Conservation (phyloP, 345 rosid species). For the Anastatica hierochuntica region DNA sequence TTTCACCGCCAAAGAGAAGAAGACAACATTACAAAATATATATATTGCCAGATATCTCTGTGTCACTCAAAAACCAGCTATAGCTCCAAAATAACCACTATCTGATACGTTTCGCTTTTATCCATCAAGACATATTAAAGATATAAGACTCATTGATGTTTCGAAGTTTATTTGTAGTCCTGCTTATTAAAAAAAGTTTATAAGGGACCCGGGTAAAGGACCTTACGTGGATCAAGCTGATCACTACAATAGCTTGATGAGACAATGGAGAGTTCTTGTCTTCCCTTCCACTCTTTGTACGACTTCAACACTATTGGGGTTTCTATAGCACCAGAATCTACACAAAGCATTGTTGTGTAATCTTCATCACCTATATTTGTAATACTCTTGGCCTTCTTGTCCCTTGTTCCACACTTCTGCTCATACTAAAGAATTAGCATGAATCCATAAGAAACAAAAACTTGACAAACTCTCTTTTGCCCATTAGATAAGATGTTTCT, state of each 20-base stretch:
- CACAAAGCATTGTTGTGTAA: slow-evolving; percentile 74
- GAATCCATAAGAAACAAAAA: not conserved
- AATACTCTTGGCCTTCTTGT: slow-evolving; percentile 71
- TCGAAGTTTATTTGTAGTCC: not conserved
- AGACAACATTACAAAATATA: slow-evolving; percentile 7
- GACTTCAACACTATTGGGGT: slow-evolving; percentile 61
- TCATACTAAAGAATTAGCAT: slow-evolving; percentile 29
- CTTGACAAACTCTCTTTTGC: not conserved
- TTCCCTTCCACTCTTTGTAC: slow-evolving; percentile 79
- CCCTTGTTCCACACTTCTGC: slow-evolving; percentile 93
- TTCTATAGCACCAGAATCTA: slow-evolving; percentile 75
- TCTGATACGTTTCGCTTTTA: not conserved
- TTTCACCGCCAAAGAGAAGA: slow-evolving; percentile 13
- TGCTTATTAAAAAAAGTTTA: too few species aligned
- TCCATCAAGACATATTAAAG: not conserved
- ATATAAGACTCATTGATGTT: slow-evolving; percentile 2
- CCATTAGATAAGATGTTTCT: not conserved
- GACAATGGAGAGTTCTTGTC: slow-evolving; percentile 78
- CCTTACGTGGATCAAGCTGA: slow-evolving; percentile 81
- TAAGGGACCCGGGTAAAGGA: slow-evolving; percentile 58
- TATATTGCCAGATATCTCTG: not conserved
- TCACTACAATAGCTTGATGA: slow-evolving; percentile 97
- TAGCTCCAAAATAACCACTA: slow-evolving; percentile 9
- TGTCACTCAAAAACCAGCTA: slow-evolving; percentile 1
- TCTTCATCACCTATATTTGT: slow-evolving; percentile 80